Base-by-base conservation (phyloP, 441 rosid genomes). In the Populus tomentosa region DNA sequence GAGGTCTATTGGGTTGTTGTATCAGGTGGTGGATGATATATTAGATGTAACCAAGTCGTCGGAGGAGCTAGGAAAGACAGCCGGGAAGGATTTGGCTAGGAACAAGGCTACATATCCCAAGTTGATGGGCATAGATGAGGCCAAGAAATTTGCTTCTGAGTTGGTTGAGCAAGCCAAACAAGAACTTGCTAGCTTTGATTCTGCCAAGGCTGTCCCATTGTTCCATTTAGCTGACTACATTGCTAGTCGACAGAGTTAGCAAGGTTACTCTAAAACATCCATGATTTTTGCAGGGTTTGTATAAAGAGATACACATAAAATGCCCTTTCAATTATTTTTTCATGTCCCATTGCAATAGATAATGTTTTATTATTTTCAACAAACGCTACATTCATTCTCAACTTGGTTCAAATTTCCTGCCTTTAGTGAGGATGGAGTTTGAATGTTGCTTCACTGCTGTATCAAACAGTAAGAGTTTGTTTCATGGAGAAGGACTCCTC, bases 11-110 rank as follows among this genome's bases (percentile, higher is more conserved):
- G 97, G 97, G 28, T 30, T 92, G 21, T 75, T 91, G 88, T 92
- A 92, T 83, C 97, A 92, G 74, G 97, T 92, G n/a, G 93, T 91
- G 74, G 97, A 90, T 83, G 94, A 86, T 65, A 92, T 94, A n/a
- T 88, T 94, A 68, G 98, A 94, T 80, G 90, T 89, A 74, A 92
- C 98, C 1, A 90, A 85, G 78, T 87, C 98, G 0, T 90, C 97
- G 0, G 61, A 84, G 35, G 97, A 94, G 69, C 53, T 94, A 63
- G 98, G 97, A n/a, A 92, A 94, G 83, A 92, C 97, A 26, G 97
- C 98, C 0, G 97, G 98, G 23, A 91, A 94, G 76, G 97, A 92
- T 79, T 82, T 91, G 84, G 77, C 56, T 10, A 76, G 76, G 0
- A 78, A 79, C 81, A 94, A 94, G 50, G 78, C 80, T 21, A 94